Conservation (phyloP, 2,329 filamentous ascomycete species). For the Diplodia sapinea region DNA sequence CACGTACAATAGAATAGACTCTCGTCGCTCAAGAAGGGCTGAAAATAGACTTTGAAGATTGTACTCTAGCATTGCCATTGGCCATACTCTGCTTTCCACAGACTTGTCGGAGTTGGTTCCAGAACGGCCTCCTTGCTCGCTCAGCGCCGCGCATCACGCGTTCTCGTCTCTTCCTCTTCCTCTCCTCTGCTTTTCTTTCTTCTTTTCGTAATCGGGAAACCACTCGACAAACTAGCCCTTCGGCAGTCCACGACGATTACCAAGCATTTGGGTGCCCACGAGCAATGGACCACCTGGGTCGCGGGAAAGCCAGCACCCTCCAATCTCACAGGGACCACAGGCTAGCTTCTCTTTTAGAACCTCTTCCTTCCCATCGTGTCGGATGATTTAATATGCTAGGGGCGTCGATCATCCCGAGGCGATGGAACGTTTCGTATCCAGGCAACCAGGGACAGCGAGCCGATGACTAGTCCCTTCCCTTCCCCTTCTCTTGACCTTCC, state of each 20-base stretch:
- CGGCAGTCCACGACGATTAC: background rate
- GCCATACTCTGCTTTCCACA: background rate
- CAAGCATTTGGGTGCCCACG: background rate
- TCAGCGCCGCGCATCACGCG: background rate
- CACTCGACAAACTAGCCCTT: background rate
- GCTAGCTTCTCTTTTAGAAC: background rate
- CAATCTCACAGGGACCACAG: slow-evolving; percentile 4
- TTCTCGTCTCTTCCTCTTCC: background rate
- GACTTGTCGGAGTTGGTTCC: background rate
- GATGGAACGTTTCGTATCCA: background rate
- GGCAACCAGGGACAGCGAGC: background rate
- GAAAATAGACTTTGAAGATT: background rate
- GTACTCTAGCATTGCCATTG: background rate
- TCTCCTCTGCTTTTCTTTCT: background rate
- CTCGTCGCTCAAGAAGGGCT: background rate
- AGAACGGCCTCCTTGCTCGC: background rate
- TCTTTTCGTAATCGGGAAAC: background rate
- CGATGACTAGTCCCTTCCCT: background rate
- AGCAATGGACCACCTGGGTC: background rate
- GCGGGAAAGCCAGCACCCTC: background rate
- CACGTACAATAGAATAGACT: background rate
- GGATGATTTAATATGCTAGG: slow-evolving; percentile 12
- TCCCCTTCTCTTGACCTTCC: background rate
- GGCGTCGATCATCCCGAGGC: slow-evolving; percentile 17
- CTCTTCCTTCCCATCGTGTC: slow-evolving; percentile 3